Evolutionary conservation across 768 basidiomycete species (phyloP), one percentile per base, ranked within the genome.

Genomic region (Mycena pura): DNA sequence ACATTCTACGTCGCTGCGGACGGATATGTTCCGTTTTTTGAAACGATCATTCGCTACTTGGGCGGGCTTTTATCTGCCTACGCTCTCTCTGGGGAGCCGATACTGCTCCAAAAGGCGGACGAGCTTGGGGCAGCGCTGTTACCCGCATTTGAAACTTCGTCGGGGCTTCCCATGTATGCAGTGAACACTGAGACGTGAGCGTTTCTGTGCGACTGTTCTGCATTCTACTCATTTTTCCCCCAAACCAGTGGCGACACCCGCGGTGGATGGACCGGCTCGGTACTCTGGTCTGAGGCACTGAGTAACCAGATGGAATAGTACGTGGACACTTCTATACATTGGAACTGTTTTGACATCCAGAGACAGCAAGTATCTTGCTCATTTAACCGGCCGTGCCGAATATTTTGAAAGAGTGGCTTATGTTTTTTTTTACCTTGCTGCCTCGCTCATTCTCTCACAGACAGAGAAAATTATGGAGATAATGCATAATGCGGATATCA

Each of bases 1-100:
- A 84, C 80, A 19, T 90, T 89, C 49, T 66, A 40, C 36, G 57
- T 50, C 56, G 34, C 25, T 47, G 24, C 31, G 75, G 46, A 36
- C 59, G 68, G 72, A 34, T 77, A 74, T 71, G 78, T 71, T 0
- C 86, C 85, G 2, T 89, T 90, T 72, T 90, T 91, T 59, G 90
- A 94, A 78, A 93, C 91, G 0, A 86, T 88, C 49, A 95, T 94
- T 52, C 87, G 93, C 21, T 88, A 95, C 65, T 81, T 96, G 3
- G 94, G 94, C 1, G 94, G 94, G 5, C 79, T 95, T 3, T 78
- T 95, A 5, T 89, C 89, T 9, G 90, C 92, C 0, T 89, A 93
- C 63, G 87, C 92, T 1, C 78, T 95, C 1, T 89, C 91, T 1
- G 80, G 78, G 6, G 84, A 93, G 51, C 73, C 81, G 2, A 69